Evolutionary conservation across 768 basidiomycete species (phyloP).

Genomic region (Kwoniella newhampshirensis): DNA sequence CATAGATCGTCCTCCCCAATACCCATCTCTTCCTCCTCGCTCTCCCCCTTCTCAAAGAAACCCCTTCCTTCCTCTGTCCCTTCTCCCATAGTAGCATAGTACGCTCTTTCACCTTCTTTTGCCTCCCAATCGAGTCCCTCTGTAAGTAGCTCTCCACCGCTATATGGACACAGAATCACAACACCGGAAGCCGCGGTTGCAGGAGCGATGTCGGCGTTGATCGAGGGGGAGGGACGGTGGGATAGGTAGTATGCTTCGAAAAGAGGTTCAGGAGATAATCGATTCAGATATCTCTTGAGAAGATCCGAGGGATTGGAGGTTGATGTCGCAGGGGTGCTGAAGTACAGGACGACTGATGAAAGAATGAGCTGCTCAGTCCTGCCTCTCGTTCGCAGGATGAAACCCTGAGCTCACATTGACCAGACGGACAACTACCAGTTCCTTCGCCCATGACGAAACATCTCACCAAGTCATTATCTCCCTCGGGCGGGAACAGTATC

Average conservation of each 20-base stretch:
- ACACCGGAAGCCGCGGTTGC: slow-evolving; percentile 9
- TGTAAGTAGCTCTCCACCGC: slow-evolving; percentile 28
- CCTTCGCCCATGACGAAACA: slow-evolving; percentile 51
- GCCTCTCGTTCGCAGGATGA: too few relatives aligned
- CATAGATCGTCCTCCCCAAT: slow-evolving; percentile 3
- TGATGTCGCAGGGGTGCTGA: neutral
- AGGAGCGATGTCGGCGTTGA: neutral
- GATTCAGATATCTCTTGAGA: slow-evolving; percentile 25
- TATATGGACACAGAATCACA: slow-evolving; percentile 22
- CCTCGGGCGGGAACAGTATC: slow-evolving; percentile 47
- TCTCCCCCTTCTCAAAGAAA: slow-evolving; percentile 45
- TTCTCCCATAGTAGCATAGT: slow-evolving; percentile 34
- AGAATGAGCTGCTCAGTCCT: slow-evolving; percentile 2
- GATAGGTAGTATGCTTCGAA: slow-evolving; percentile 28
- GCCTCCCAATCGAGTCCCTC: slow-evolving; percentile 53
- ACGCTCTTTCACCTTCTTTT: slow-evolving; percentile 42
- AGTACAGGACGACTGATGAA: slow-evolving; percentile 20
- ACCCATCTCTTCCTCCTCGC: slow-evolving; percentile 29
- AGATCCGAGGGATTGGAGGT: slow-evolving; percentile 21
- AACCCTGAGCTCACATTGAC: slow-evolving; percentile 47
- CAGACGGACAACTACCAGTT: slow-evolving; percentile 51
- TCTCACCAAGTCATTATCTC: slow-evolving; percentile 33
- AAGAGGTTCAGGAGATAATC: slow-evolving; percentile 14
- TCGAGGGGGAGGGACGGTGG: slow-evolving; percentile 11
- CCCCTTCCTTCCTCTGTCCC: slow-evolving; percentile 28